Evolutionary conservation across 106 monocot species (phyloP).

Genomic region (Dactylorhiza incarnata): DNA sequence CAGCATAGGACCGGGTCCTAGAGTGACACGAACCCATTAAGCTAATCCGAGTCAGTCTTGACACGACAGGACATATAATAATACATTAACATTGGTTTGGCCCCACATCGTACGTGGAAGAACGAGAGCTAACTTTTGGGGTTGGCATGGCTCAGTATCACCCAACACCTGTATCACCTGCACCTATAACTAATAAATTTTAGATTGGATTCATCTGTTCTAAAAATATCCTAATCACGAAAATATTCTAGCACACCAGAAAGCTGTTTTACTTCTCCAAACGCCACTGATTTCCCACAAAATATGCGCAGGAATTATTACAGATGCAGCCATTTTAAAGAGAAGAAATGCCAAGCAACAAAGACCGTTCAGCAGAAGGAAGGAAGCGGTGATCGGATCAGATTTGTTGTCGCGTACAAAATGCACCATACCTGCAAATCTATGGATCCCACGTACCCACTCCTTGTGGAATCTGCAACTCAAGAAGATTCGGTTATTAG

Average conservation of each 20-base stretch:
- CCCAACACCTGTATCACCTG: too few species aligned
- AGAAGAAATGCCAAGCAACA: slow-evolving; percentile 22
- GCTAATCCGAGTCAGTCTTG: too few species aligned
- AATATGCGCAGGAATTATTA: slow-evolving; percentile 26
- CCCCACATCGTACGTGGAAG: too few species aligned
- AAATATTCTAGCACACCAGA: not conserved
- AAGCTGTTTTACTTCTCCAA: not conserved
- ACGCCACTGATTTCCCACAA: not conserved
- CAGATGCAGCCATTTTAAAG: slow-evolving; percentile 25
- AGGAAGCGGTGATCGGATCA: not conserved
- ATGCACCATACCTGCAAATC: slow-evolving; percentile 27
- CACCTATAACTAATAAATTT: too few species aligned
- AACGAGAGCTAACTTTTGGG: too few species aligned
- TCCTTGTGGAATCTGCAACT: not conserved
- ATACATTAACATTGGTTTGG: too few species aligned
- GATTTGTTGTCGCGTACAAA: slow-evolving; percentile 15
- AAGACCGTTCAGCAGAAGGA: slow-evolving; percentile 21
- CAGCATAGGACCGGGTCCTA: too few species aligned
- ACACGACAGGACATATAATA: too few species aligned
- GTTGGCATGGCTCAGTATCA: too few species aligned
- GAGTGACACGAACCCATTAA: too few species aligned
- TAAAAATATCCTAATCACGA: too few species aligned
- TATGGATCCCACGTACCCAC: not conserved
- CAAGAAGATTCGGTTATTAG: not conserved
- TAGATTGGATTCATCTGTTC: too few species aligned